Base-by-base conservation (phyloP, 257 asterid genomes). In the Thymus mandschuricus region DNA sequence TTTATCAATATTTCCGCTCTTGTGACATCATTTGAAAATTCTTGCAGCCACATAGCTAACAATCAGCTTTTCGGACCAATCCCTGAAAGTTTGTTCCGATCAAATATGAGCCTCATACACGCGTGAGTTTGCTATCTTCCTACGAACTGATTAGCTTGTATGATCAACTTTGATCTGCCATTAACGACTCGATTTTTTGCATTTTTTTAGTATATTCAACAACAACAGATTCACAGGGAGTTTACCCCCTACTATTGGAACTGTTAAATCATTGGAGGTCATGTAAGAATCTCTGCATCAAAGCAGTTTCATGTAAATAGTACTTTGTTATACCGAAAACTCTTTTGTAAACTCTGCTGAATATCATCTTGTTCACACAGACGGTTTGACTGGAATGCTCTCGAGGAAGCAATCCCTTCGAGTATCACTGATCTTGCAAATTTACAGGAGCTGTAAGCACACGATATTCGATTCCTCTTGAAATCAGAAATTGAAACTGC, bases 41-140 rank as follows among this genome's bases (percentile, higher is more conserved):
- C 62, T 55, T 73, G 81, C 91, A 92, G 98, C 84, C 98, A 92
- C 81, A 82, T 92, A 31, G 83, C 97, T 5, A 80, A 78, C 64
- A 92, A 92, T 70, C 87, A 76, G 85, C 89, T 92, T 55, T 80
- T 91, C 30, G 98, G 98, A 29, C 8, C 77, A 2, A 78, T 90
- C 70, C 95, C 88, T 55, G 79, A 75, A 60, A 79, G 33, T 72
- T 79, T 92, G 34, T 92, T 92, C 84, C 62, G 81, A 56, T 45
- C 92, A 51, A 72, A 73, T 75, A 92, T 92, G 98, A 87, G 28
- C 50, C 81, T 92, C 63, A 73, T 87, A 63, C 98, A 92, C 48
- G 83, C 81, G 98, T 92, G 74, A 90, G 98, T 84, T 46, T 40
- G 11, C 60, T 27, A 4, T 7, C 6, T 33, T 38, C 41, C 41